Evolutionary conservation across 371 early-diverging fungal genomes (phyloP), one percentile per base, ranked within the genome.

Genomic region (Syncephalastrum contaminatum): DNA sequence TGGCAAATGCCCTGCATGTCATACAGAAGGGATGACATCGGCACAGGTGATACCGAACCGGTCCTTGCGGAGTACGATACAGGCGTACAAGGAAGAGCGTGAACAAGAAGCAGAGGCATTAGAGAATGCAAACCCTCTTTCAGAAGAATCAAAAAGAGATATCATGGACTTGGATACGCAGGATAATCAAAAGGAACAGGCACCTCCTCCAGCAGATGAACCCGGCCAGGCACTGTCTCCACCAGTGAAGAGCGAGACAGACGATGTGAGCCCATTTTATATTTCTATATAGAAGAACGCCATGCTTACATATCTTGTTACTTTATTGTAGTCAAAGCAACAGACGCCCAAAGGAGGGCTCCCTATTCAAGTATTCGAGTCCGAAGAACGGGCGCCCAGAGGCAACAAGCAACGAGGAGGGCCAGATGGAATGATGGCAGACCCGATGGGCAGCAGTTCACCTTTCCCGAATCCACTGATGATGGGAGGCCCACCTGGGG

Each of bases 11-110:
- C 75, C 75, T 36, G 56, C 57, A 24, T 75, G 75, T 53, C 56
- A 65, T 51, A 66, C 60, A 50, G 72, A 75, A 45, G 60, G 62
- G 27, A 49, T 69, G 16, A 27, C 47, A 7, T 42, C 62, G 2
- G 63, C 61, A 18, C 71, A 70, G 43, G 50, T 71, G 30, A 69
- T 75, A 30, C 67, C 69, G 14, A 75, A 75, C 54, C 69, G 65
- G 18, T 69, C 75, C 30, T 41, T 75, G 18, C 52, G 63, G 55
- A 54, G 55, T 51, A 61, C 69, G 4, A 69, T 75, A 30, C 61
- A 72, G 47, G 58, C 53, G 27, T 64, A 56, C 43, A 46, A 63
- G 2, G 69, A 70, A 45, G 64, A 64, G 48, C 62, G 47, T 20
- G 56, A 52, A 39, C 55, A 48, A 13, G 67, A 58, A 16, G 66